These are phyloP conservation scores for Raffaelea ambrosiae DNA, from an alignment of 2,329 filamentous ascomycete species.

Conservation along the genomic window DNA sequence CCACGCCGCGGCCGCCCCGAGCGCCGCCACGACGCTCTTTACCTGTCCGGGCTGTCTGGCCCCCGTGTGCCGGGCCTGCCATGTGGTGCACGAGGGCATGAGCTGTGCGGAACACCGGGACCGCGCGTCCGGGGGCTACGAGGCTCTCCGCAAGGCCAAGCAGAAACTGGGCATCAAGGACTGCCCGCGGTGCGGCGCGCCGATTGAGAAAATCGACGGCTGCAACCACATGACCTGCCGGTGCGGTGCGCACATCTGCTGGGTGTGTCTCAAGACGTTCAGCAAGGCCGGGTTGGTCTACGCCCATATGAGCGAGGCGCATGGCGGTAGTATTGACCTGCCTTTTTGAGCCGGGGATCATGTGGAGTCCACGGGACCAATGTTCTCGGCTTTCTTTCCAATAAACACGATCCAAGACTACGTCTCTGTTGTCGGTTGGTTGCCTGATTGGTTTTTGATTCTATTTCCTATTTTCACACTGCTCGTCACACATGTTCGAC, in stretches of 20 bases:
- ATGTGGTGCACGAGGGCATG: slow-evolving; percentile 20
- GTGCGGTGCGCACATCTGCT: slow-evolving; percentile 7
- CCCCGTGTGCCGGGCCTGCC: slow-evolving; percentile 26
- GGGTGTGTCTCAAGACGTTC: slow-evolving; percentile 1
- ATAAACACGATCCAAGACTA: no score
- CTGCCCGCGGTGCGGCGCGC: slow-evolving; percentile 7
- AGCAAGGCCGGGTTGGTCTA: background rate
- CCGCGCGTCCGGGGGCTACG: slow-evolving; percentile 1
- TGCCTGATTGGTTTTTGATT: no score
- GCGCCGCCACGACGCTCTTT: slow-evolving; percentile 8
- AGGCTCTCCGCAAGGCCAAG: slow-evolving; percentile 3
- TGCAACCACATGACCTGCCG: slow-evolving; percentile 8
- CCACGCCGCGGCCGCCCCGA: slow-evolving; percentile 19
- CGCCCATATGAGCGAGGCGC: background rate
- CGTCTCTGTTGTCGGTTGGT: no score
- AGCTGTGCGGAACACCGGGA: slow-evolving; percentile 6
- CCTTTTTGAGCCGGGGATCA: no score
- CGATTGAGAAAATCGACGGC: slow-evolving; percentile 4
- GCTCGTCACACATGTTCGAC: no score
- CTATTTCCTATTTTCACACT: no score
- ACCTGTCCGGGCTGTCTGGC: slow-evolving; percentile 28
- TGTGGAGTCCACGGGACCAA: no score
- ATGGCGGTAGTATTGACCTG: background rate
- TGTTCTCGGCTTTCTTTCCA: no score
- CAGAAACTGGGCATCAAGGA: slow-evolving; percentile 8